These are phyloP conservation scores for Penicillium steckii DNA, from an alignment of 495 filamentous ascomycete species.

Conservation along the genomic window DNA sequence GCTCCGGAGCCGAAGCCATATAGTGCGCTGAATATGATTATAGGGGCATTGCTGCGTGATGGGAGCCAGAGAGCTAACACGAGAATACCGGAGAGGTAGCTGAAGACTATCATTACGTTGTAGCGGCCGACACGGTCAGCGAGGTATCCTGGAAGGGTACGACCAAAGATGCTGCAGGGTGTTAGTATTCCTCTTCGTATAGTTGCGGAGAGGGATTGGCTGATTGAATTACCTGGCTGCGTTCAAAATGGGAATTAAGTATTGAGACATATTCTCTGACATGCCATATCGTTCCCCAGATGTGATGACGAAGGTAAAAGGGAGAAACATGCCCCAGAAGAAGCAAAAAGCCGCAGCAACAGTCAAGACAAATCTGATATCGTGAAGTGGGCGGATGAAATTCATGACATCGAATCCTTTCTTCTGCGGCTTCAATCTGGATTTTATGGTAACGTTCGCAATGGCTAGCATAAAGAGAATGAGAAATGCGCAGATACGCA, in stretches of 20 bases:
- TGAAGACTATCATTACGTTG: conserved; percentile 69
- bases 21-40: conserved; percentile 63
- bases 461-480: conserved; percentile 63
- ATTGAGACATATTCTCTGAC: conserved; percentile 53
- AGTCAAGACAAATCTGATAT: conserved; percentile 51
- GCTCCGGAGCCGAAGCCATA: conserved; percentile 75
- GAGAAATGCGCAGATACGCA: conserved; percentile 68
- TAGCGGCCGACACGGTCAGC: conserved; percentile 73
- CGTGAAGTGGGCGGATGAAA: conserved; percentile 60
- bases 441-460: conserved; percentile 62
- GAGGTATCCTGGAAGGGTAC: conserved; percentile 68
- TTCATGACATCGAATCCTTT: conserved; percentile 52
- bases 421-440: conserved; percentile 58
- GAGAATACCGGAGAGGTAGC: conserved; percentile 58
- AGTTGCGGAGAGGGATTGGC: not conserved
- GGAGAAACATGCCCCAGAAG: conserved; percentile 72
- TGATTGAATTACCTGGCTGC: conserved; percentile 55
- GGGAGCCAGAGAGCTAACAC: conserved; percentile 71
- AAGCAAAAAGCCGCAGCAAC: conserved; percentile 58
- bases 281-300: conserved; percentile 60
- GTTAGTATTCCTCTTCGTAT: conserved; percentile 2
- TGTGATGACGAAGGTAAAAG: conserved; percentile 69
- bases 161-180: conserved; percentile 60
- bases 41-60: conserved; percentile 54
- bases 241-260: conserved; percentile 72